phyloP scores from a whole-genome alignment of 192 early-diverging fungal species.

The Lobosporangium transversale region DNA sequence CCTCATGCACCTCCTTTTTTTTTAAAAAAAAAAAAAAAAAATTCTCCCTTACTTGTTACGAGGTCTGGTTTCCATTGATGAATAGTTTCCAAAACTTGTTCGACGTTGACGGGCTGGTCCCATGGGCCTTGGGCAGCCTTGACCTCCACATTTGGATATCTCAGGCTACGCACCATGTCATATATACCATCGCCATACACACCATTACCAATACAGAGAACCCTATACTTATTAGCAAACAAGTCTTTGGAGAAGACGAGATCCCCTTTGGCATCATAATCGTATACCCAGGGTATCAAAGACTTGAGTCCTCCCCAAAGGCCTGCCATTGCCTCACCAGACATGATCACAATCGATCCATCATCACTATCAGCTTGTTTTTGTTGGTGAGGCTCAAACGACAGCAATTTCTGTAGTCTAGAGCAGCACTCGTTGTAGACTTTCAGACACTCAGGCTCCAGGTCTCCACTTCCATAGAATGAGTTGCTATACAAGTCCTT shows the following conservation, averaged over 20 bases:
- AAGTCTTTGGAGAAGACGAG: not conserved
- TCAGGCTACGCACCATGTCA: constrained; percentile 39
- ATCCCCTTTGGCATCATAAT: not conserved
- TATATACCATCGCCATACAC: constrained; percentile 41
- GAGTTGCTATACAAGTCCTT: constrained; percentile 16
- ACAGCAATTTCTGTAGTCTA: constrained; percentile 1
- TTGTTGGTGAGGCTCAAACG: constrained; percentile 9
- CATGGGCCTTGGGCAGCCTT: constrained; percentile 13
- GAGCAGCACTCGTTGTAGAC: constrained; percentile 22
- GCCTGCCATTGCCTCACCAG: constrained; percentile 41
- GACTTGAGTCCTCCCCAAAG: constrained; percentile 48
- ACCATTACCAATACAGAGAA: constrained; percentile 38
- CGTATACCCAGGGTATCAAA: constrained; percentile 39
- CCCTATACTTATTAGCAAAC: constrained; percentile 8
- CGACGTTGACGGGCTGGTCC: constrained; percentile 24
- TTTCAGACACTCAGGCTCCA: constrained; percentile 17
- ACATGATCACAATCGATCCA: constrained; percentile 38
- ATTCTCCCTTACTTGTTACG: constrained; percentile 43
- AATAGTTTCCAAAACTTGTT: constrained; percentile 10
- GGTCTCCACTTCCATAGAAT: constrained; percentile 46
- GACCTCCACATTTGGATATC: constrained; percentile 39
- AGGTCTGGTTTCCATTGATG: constrained; percentile 41
- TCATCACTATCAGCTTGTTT: constrained; percentile 8
- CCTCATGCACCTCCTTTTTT: not conserved
- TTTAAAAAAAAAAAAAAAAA: too few relatives aligned